phyloP scores from a whole-genome alignment of 2,329 filamentous ascomycete species.

The Colletotrichum orchidophilum region DNA sequence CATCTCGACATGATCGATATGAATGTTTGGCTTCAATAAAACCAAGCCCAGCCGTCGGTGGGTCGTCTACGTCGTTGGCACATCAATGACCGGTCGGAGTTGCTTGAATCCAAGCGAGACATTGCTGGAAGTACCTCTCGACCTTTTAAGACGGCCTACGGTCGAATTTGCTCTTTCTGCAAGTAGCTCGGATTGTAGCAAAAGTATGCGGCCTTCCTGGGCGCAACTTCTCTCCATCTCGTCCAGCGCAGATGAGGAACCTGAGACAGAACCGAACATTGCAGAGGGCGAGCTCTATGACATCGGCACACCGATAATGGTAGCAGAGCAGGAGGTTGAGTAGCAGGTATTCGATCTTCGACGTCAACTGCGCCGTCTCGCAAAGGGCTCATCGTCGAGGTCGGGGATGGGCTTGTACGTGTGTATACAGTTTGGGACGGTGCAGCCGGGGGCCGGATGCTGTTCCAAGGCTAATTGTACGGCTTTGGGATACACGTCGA shows the following conservation, averaged over 20 bases:
- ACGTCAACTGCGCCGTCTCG: conserved; percentile 9
- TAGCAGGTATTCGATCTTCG: conserved; percentile 45
- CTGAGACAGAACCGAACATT: conserved; percentile 45
- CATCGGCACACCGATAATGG: conserved; percentile 48
- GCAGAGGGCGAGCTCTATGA: conserved; percentile 46
- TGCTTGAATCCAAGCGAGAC: not conserved
- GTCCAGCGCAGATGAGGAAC: conserved; percentile 32
- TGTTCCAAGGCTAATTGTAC: conserved; percentile 35
- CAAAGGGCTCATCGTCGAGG: conserved; percentile 26
- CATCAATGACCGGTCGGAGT: not conserved
- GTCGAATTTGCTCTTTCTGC: conserved; percentile 35
- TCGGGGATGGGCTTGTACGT: conserved; percentile 3
- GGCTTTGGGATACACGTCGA: conserved; percentile 46
- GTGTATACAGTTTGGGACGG: conserved; percentile 47
- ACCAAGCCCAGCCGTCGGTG: not conserved
- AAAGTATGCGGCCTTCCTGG: conserved; percentile 37
- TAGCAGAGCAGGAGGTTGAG: conserved; percentile 49
- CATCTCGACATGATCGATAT: not conserved
- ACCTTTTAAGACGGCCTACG: conserved; percentile 32
- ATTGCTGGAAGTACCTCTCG: conserved; percentile 5
- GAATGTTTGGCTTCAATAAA: not conserved
- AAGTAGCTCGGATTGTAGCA: conserved; percentile 41
- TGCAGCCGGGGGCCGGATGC: conserved; percentile 37
- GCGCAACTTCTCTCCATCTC: not conserved
- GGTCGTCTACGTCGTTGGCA: not conserved